phyloP scores from a whole-genome alignment of 2,329 filamentous ascomycete species.

The Huntiella abstrusa region DNA sequence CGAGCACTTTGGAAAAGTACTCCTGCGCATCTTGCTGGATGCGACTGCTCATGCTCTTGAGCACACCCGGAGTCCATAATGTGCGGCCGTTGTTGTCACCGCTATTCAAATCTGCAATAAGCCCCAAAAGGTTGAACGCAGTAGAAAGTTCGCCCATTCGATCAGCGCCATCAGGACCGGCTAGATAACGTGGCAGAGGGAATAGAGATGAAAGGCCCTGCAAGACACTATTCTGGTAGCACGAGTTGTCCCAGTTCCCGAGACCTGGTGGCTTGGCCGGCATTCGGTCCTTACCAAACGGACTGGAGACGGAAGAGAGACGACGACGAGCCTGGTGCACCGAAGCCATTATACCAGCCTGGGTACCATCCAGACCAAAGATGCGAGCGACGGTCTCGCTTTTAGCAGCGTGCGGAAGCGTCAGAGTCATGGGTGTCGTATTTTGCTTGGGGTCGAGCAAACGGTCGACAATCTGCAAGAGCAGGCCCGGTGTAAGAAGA shows the following conservation, averaged over 20 bases:
- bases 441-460: constrained; percentile 8
- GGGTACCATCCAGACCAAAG: constrained; percentile 4
- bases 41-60: constrained; percentile 89
- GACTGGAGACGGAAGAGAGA: constrained; percentile 4
- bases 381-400: constrained; percentile 10
- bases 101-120: constrained; percentile 54
- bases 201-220: constrained; percentile 64
- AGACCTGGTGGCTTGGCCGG: constrained; percentile 40
- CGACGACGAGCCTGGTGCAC: constrained; percentile 6
- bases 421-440: constrained; percentile 8
- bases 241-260: constrained; percentile 86
- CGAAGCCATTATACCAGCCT: constrained; percentile 7
- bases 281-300: constrained; percentile 1
- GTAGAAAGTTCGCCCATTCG: constrained; percentile 12
- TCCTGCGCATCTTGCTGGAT: constrained; percentile 97
- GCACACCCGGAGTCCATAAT: constrained; percentile 60
- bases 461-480: constrained; percentile 6
- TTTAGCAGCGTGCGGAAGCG: constrained; percentile 5
- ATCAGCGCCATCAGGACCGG: constrained; percentile 19
- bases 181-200: constrained; percentile 49
- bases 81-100: constrained; percentile 51
- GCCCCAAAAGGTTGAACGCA: constrained; percentile 35
- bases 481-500: constrained; percentile 2
- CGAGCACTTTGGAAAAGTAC: constrained; percentile 80
- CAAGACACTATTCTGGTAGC: constrained; percentile 92